Base-by-base conservation (phyloP, 768 basidiomycete species). In the Suillus placidus region DNA sequence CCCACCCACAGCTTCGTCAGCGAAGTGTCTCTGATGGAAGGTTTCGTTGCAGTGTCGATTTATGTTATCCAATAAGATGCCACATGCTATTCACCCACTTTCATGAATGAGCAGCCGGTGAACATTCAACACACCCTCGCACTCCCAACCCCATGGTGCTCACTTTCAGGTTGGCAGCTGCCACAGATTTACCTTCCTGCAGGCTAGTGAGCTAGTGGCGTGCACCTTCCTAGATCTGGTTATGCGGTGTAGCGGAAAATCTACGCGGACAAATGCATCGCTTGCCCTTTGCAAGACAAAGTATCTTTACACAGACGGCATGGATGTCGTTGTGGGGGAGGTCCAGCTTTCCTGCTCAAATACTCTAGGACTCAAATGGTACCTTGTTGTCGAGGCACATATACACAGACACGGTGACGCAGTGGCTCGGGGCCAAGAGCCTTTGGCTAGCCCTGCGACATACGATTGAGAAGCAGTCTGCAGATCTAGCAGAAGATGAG, bases 341-440 rank as follows among this genome's bases (percentile, higher is more conserved):
- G 30, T 32, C 32, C 18, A 18, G 18, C 30, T 54, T 54, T 54
- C 52, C 9, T 34, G 52, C 32, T 54, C 32, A 20, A 18, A 32
- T 54, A 51, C 26, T 16, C 23, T 14, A 26, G 14, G 23, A 6
- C 6, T 14, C 5, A 23, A 23, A 49, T 3, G 12, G 23, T 49
- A 3, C n/a, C 12, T 23, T 43, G 45, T 67, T 26, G 65, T 69
- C 65, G 69, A 70, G 67, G 35, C 26, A 4, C 30, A 34, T 20
- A 34, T 34, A 34, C 20, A 55, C 32, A 55, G 18, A 34, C 32
- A 34, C 26, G 6, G 16, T 32, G 30, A 30, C 30, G 9, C 9
- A 26, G 14, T 30, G 26, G 26, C 49, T 54, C 20, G 18, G 32
- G 18, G 9, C 32, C 32, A 6, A n/a, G 18, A 34, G 32, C 16